Percentiles rank a stretch among this genome's conserved stretches.
Conservation (phyloP, 345 rosid species). For the Citrus reticulata region DNA sequence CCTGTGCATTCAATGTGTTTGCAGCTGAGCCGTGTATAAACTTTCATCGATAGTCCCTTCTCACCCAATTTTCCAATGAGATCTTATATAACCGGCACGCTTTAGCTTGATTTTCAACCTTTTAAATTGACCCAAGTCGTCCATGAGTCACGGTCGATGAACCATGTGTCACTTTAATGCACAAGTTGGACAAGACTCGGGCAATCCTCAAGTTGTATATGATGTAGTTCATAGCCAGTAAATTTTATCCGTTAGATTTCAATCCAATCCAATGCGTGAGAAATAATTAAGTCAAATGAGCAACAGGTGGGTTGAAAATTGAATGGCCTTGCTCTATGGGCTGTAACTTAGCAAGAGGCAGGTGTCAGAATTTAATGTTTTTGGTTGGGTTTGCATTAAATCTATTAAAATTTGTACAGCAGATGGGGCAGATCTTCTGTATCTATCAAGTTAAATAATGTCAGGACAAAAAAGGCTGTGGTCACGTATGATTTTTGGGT, state of each 20-base stretch:
- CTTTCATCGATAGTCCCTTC: neutral
- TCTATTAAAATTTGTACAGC: neutral
- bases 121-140: neutral
- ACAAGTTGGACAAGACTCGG: neutral
- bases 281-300: too few relatives aligned
- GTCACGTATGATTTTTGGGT: neutral
- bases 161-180: neutral
- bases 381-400: neutral
- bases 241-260: too few relatives aligned
- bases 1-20: neutral
- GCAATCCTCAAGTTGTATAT: too few relatives aligned
- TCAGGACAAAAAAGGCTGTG: neutral
- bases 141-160: neutral
- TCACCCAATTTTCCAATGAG: neutral
- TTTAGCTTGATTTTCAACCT: neutral
- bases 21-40: neutral
- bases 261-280: too few relatives aligned
- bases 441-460: neutral
- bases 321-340: too few relatives aligned
- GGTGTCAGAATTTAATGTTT: neutral
- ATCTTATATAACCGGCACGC: neutral
- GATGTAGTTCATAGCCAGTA: too few relatives aligned
- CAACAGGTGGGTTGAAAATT: too few relatives aligned
- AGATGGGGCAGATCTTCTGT: neutral
- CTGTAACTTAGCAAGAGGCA: neutral